Evolutionary conservation across 805 yeast species (phyloP), one percentile per base, ranked within the genome.

Genomic region (Kuraishia molischiana): DNA sequence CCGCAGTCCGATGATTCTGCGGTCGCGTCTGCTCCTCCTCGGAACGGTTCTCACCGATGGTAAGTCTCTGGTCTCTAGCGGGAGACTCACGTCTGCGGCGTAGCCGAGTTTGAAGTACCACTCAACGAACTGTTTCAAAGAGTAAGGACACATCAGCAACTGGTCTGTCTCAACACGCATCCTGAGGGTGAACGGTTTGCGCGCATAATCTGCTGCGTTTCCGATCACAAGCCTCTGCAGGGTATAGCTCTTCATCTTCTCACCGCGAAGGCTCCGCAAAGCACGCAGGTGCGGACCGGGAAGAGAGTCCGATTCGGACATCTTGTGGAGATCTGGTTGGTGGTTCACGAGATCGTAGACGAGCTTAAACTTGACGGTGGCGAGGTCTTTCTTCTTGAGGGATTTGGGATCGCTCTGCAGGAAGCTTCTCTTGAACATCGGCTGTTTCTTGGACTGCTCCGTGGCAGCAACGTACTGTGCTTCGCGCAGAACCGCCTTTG

Each of bases 181-280:
- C 13, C 64, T 39, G 19, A 58, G 35, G 2, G 61, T 47, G 44
- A 56, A 59, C 11, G 64, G 61, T 35, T 45, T 51, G 8, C 19
- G 29, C 2, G 40, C 44, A 22, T 38, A 51, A 37, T 59, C 64
- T 3, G 52, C 32, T 4, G 62, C 64, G 34, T 49, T 54, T 10
- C 64, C 64, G 39, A 51, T 56, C 29, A 44, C 44, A 3, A 58
- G 36, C 26, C 58, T 58, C 40, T 59, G 62, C 29, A 59, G 37
- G 4, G 62, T 56, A 29, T 42, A 51, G 3, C 54, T 38, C 34
- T 40, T 37, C 3, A 46, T 24, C 5, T 34, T 14, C 2, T 34
- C 24, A 11, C 41, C 38, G 24, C 42, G 42, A 2, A 50, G 19
- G 19, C 32, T n/a, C 26, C 24, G 28, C n/a, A 15, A 19, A 5